Conservation (phyloP, 345 rosid genomes). For the Lagerstroemia speciosa region DNA sequence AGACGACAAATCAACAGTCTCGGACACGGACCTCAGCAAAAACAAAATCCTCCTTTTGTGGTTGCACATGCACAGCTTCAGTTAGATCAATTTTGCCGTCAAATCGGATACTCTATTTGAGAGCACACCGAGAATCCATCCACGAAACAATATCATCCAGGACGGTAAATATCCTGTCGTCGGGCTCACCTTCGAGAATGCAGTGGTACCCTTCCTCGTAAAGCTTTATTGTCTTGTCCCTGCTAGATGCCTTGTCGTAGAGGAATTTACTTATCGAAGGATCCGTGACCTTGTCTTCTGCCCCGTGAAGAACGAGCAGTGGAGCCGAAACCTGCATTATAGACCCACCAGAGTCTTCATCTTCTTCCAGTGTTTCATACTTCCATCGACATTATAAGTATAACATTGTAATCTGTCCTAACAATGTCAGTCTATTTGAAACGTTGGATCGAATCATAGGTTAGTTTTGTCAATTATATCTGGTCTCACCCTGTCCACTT, state of each 20-base stretch:
- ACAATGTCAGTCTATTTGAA: not conserved
- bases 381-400: not conserved
- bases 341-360: not conserved
- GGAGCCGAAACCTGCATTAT: conserved; percentile 71
- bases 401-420: not conserved
- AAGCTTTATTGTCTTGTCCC: conserved; percentile 77
- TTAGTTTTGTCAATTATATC: not conserved
- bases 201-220: conserved; percentile 81
- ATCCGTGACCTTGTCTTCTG: conserved; percentile 81
- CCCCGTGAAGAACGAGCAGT: conserved; percentile 79
- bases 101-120: not conserved
- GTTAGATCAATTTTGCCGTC: not conserved
- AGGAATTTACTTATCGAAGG: conserved; percentile 74
- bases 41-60: not conserved
- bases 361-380: conserved; percentile 1
- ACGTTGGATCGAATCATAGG: conserved; percentile 3
- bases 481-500: conserved; percentile 42
- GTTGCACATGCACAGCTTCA: not conserved
- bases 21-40: not conserved
- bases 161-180: conserved; percentile 47
- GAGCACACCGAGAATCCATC: conserved; percentile 51
- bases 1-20: not conserved
- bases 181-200: conserved; percentile 91
- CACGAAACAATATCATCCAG: conserved; percentile 57
- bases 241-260: conserved; percentile 57